Conservation (phyloP, 352 stramenopile genomes). For the Phytopythium cucurbitacearum region DNA sequence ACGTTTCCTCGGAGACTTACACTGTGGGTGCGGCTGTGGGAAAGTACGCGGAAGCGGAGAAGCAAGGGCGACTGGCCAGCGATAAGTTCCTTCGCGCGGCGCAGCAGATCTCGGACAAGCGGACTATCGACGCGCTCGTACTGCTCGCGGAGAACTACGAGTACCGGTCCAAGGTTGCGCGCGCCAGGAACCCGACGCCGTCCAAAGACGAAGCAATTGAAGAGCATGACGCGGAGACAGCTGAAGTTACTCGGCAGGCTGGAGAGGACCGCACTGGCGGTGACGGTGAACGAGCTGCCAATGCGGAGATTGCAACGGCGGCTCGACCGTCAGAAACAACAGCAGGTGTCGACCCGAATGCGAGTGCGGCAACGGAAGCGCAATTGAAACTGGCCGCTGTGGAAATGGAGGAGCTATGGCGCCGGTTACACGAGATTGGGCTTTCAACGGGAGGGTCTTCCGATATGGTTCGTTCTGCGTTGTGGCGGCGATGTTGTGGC, state of each 20-base stretch:
- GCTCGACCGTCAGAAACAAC: neutral
- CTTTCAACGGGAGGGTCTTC: slow-evolving; percentile 45
- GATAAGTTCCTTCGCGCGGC: slow-evolving; percentile 65
- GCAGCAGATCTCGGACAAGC: slow-evolving; percentile 47
- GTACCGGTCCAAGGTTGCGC: slow-evolving; percentile 63
- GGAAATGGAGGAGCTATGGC: slow-evolving; percentile 84
- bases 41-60: slow-evolving; percentile 51
- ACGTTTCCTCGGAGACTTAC: neutral
- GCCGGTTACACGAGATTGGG: slow-evolving; percentile 73
- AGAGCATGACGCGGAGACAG: neutral
- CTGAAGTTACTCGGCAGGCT: neutral
- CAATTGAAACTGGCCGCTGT: slow-evolving; percentile 65
- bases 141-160: slow-evolving; percentile 79
- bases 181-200: slow-evolving; percentile 26
- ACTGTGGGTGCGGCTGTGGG: neutral
- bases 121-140: slow-evolving; percentile 64
- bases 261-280: no score
- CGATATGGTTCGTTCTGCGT: slow-evolving; percentile 39
- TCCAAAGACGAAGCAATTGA: slow-evolving; percentile 9
- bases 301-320: no score
- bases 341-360: slow-evolving; percentile 13
- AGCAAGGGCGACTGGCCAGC: slow-evolving; percentile 65
- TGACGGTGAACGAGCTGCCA: neutral
- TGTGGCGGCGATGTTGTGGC: neutral
- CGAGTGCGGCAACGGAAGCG: slow-evolving; percentile 37